Conservation (phyloP, 805 yeast species). For the Spathaspora passalidarum region DNA sequence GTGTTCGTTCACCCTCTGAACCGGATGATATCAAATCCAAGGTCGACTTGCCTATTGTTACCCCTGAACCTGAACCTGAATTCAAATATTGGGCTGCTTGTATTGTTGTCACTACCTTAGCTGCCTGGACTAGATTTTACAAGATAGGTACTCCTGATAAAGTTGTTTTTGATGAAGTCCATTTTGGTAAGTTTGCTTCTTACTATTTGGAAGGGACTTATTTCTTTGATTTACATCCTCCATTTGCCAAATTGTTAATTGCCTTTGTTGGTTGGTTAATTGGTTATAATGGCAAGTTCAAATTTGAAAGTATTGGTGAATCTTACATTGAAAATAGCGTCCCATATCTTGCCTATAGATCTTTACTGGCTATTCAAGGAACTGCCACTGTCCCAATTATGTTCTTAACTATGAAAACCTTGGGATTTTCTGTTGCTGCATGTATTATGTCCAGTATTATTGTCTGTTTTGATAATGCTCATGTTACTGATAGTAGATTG, state of each 20-base stretch:
- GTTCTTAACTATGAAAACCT: conserved; percentile 81
- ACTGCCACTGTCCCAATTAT: conserved; percentile 78
- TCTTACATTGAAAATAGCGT: conserved; percentile 73
- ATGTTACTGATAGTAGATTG: conserved; percentile 84
- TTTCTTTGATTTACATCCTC: conserved; percentile 97
- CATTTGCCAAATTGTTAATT: conserved; percentile 90
- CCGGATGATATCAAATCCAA: background rate
- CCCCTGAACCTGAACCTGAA: conserved; percentile 20
- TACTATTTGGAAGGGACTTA: conserved; percentile 86
- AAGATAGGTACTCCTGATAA: conserved; percentile 62
- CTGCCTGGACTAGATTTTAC: conserved; percentile 56
- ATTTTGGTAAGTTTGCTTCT: conserved; percentile 82
- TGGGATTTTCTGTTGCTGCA: conserved; percentile 75
- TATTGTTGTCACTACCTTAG: conserved; percentile 37
- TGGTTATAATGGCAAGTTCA: conserved; percentile 90
- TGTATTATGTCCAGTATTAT: conserved; percentile 73
- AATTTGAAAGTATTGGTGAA: conserved; percentile 87
- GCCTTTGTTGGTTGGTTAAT: conserved; percentile 86
- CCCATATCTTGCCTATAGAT: conserved; percentile 82
- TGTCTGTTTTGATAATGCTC: conserved; percentile 87
- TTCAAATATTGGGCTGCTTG: conserved; percentile 33
- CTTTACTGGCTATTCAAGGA: conserved; percentile 78
- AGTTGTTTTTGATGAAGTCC: conserved; percentile 86
- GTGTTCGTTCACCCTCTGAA: background rate
- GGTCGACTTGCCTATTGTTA: background rate